Evolutionary conservation across 2,329 filamentous ascomycete species (phyloP).

Genomic region (Plenodomus biglobosus): DNA sequence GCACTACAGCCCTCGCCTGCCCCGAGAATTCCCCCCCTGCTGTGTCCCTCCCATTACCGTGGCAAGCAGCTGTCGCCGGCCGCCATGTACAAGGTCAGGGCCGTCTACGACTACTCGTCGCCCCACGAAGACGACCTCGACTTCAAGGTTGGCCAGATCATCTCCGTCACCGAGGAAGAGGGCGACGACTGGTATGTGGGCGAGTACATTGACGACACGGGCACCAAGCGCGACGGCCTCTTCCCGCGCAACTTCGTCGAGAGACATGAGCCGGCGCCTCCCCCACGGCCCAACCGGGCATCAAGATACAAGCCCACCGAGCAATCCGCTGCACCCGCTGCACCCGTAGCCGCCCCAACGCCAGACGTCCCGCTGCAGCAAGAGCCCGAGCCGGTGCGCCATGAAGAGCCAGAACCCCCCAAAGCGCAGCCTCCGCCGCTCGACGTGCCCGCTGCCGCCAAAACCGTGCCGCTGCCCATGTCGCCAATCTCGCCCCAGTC

Average conservation of each 20-base stretch:
- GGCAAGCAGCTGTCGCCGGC: background rate
- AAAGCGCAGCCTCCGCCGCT: conserved; percentile 45
- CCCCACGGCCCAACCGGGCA: conserved; percentile 77
- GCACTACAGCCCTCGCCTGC: conserved; percentile 4
- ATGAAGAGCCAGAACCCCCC: conserved; percentile 35
- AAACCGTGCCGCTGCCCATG: conserved; percentile 25
- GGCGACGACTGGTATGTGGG: conserved; percentile 93
- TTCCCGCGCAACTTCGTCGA: conserved; percentile 98
- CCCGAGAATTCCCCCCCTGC: conserved; percentile 1
- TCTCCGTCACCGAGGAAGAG: conserved; percentile 89
- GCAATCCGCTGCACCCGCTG: conserved; percentile 30
- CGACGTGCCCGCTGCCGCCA: conserved; percentile 28
- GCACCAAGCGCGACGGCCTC: conserved; percentile 77
- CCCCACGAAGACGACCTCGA: conserved; percentile 92
- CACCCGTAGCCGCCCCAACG: conserved; percentile 31
- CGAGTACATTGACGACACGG: conserved; percentile 77
- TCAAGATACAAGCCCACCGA: conserved; percentile 52
- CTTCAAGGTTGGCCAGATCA: conserved; percentile 82
- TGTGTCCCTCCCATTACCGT: no score
- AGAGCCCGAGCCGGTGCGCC: conserved; percentile 21
- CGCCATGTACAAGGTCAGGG: conserved; percentile 82
- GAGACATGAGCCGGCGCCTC: conserved; percentile 87
- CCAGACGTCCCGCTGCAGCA: conserved; percentile 36
- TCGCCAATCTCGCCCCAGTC: conserved; percentile 36
- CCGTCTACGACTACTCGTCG: conserved; percentile 91